phyloP scores from a whole-genome alignment of 306 rosid species.

The Prunus persica region Prunus_persica_NCBIv2 NC_034013.1:17586001-17586500 shows the following conservation, averaged over 20 bases:
- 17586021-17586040: slow-evolving; percentile 11
- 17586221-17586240: slow-evolving; percentile 49
- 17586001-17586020: not conserved
- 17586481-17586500: not conserved
- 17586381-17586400: not conserved
- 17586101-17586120: slow-evolving; percentile 78
- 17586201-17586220: slow-evolving; percentile 75
- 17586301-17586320: not conserved
- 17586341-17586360: not conserved
- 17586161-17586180: slow-evolving; percentile 52
- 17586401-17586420: not conserved
- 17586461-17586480: not conserved
- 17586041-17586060: slow-evolving; percentile 41
- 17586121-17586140: slow-evolving; percentile 55
- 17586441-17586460: not conserved
- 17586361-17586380: too few species aligned
- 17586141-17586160: slow-evolving; percentile 71
- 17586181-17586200: slow-evolving; percentile 66
- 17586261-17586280: not conserved
- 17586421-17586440: not conserved
- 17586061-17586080: slow-evolving; percentile 58
- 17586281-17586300: slow-evolving; percentile 1
- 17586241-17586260: slow-evolving; percentile 48
- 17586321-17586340: not conserved
- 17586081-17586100: slow-evolving; percentile 75